These are phyloP conservation scores for Chlorella sp. DNA, from an alignment of 139 green algal genomes.

Conservation along the genomic window DNA sequence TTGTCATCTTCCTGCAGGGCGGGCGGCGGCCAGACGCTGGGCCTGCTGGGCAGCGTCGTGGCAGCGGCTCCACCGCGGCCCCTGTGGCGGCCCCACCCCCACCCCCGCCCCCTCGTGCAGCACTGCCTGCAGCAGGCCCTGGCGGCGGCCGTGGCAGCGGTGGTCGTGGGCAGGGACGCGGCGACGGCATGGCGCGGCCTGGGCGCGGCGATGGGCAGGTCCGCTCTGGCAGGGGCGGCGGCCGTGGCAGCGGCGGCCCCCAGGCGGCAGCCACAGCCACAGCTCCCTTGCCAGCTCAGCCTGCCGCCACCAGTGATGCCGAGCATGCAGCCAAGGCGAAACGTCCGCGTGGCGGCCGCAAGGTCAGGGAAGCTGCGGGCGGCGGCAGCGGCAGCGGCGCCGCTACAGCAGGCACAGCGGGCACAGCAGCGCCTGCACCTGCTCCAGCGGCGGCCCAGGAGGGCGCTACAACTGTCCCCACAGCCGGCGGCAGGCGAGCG, in stretches of 20 bases:
- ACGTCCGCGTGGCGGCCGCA: constrained; percentile 18
- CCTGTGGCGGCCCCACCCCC: background rate
- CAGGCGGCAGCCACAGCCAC: background rate
- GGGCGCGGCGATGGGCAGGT: too few relatives aligned
- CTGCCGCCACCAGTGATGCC: background rate
- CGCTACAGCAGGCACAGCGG: background rate
- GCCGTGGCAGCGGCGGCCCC: background rate
- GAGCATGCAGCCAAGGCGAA: constrained; percentile 12
- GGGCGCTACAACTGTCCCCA: background rate
- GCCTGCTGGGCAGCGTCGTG: background rate
- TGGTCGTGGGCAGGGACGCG: background rate
- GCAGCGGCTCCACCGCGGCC: too few relatives aligned
- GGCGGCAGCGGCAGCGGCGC: background rate
- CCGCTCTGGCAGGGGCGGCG: background rate
- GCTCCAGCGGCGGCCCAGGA: background rate
- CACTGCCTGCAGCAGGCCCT: background rate
- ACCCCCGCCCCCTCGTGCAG: background rate
- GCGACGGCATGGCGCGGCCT: background rate
- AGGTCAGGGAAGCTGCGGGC: background rate
- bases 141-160: background rate
- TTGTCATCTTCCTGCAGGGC: too few relatives aligned
- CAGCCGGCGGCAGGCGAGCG: background rate
- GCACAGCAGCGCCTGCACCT: background rate
- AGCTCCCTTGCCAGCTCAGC: background rate
- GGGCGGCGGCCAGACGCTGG: background rate